Conservation (phyloP, 768 basidiomycete genomes). For the Favolaschia claudopus region DNA sequence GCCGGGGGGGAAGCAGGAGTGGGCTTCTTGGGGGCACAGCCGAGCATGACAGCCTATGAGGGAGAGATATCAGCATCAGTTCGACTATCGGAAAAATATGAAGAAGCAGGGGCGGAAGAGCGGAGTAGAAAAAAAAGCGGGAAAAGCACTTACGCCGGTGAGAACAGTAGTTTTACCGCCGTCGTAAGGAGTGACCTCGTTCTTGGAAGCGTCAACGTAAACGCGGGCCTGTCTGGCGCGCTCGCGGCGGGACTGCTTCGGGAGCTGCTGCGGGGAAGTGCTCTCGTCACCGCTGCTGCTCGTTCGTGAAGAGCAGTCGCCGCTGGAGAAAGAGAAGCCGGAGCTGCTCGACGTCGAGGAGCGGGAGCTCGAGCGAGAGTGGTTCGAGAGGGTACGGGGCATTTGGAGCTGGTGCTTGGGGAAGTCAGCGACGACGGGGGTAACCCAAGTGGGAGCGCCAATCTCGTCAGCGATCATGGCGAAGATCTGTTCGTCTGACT, state of each 20-base stretch:
- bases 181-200: constrained; percentile 84
- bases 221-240: constrained; percentile 73
- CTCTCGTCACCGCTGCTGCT: constrained; percentile 38
- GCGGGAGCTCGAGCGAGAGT: constrained; percentile 74
- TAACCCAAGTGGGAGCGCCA: constrained; percentile 71
- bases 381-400: constrained; percentile 65
- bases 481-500: constrained; percentile 78
- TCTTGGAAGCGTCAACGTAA: constrained; percentile 78
- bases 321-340: constrained; percentile 62
- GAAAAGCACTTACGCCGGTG: too few relatives aligned
- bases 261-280: constrained; percentile 31
- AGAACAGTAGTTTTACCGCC: constrained; percentile 89
- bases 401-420: constrained; percentile 61
- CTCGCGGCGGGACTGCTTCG: constrained; percentile 72
- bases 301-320: constrained; percentile 54
- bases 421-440: constrained; percentile 70
- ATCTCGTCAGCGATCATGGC: constrained; percentile 77
- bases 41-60: constrained; percentile 92
- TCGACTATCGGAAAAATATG: too few relatives aligned
- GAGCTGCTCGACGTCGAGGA: constrained; percentile 79
- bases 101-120: too few relatives aligned
- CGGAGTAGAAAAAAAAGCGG: too few relatives aligned
- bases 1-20: constrained; percentile 8
- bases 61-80: too few relatives aligned
- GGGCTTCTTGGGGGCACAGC: constrained; percentile 51